Base-by-base conservation (phyloP, 2,329 filamentous ascomycete genomes). In the Sporothrix brasiliensis region DNA sequence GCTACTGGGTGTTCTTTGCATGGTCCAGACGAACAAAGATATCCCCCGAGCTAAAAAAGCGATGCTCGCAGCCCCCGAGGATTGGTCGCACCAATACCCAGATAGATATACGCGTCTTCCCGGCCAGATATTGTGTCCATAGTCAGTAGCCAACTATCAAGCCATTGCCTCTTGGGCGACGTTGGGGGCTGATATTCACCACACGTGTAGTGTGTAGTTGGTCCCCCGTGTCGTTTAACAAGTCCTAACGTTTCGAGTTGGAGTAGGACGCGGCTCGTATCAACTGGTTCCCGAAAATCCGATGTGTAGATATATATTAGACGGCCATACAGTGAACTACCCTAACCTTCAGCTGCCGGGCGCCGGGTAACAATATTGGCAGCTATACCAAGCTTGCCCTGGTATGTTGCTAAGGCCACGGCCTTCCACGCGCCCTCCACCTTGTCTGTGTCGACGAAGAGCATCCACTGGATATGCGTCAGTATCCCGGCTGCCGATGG, bases 271-370 rank as follows among this genome's bases (percentile, higher is more conserved):
- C 91, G 84, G 39, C 83, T 84, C 6, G 96, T 86, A 76, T 96
- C 92, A 4, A 84, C 81, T 67, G 81, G 83, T 76, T 96, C 88
- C 39, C 81, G 81, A 76, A 93, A 95, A 77, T 97, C 88, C 54
- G 83, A 81, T 5, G 92, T 96, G 78, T 96, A 96, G 9, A 96
- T 82, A 74, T 91, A 94, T 34, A 96, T 88, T 54, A 95, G 79
- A 24, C 88, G 84, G 24, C 81, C 79, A 56, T 79, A 83, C 30
- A 79, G 76, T 6, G 80, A 76, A 34, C 81, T 80, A 56, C 79
- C 83, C 34, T 80, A 76, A 4, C 79, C 77, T n/a, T 81, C 79
- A 0, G 79, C 78, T 6, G 79, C 80, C 4, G 68, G 70, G 11
- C 85, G 78, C 61, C 83, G 81, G 1, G 91, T 87, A 0, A 89